Percentiles rank a stretch among this genome's conserved stretches.
phyloP scores from a whole-genome alignment of 2,329 filamentous ascomycete genomes.

The Fusarium falciforme region DNA sequence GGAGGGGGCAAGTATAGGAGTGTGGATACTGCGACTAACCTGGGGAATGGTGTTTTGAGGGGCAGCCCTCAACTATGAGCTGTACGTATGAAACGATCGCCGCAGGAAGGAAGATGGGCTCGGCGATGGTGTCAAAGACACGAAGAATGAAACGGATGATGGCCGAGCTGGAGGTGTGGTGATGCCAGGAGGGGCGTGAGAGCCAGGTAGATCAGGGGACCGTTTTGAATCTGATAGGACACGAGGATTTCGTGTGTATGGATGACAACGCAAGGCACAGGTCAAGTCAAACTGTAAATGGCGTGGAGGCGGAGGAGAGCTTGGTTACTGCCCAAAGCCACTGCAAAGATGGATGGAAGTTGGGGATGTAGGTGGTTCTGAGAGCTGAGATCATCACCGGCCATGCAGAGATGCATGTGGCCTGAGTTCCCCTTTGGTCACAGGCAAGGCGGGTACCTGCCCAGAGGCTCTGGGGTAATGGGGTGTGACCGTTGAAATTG shows the following conservation, averaged over 20 bases:
- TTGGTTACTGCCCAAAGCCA: background rate
- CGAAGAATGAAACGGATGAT: conserved; percentile 32
- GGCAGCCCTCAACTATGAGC: conserved; percentile 19
- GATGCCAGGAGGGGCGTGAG: conserved; percentile 18
- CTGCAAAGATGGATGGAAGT: conserved; percentile 18
- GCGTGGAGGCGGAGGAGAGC: background rate
- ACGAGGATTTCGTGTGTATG: conserved; percentile 7
- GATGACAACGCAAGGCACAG: conserved; percentile 3
- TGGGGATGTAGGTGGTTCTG: conserved; percentile 18
- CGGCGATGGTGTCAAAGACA: background rate
- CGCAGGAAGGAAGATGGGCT: conserved; percentile 18
- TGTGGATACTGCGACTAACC: conserved; percentile 32
- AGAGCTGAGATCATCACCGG: conserved; percentile 21
- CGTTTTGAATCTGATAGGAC: conserved; percentile 18
- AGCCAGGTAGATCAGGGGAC: conserved; percentile 25
- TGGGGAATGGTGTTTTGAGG: conserved; percentile 20
- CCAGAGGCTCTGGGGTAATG: conserved; percentile 34
- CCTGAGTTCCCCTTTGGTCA: background rate
- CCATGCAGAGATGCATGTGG: conserved; percentile 29
- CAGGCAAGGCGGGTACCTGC: conserved; percentile 7
- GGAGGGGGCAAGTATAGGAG: conserved; percentile 9
- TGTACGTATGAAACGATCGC: conserved; percentile 22
- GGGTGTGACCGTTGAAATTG: conserved; percentile 8
- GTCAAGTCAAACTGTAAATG: conserved; percentile 8
- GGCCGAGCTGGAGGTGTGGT: conserved; percentile 35